phyloP scores from a whole-genome alignment of 148 eudicot species.

The Nepenthes mirabilis region DNA sequence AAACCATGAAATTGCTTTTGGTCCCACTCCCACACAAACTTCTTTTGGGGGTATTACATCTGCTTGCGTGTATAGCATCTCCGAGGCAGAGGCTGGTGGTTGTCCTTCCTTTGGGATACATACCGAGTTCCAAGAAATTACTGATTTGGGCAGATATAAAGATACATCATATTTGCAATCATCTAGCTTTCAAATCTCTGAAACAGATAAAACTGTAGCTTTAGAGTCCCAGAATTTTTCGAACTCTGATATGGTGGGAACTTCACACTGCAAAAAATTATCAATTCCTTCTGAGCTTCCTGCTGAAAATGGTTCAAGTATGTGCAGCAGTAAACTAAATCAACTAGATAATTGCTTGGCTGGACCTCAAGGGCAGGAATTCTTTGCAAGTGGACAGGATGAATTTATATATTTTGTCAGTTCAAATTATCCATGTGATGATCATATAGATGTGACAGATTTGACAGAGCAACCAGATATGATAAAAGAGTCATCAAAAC shows the following conservation, averaged over 20 bases:
- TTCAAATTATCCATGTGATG: constrained; percentile 13
- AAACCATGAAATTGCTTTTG: constrained; percentile 21
- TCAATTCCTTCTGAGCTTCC: constrained; percentile 20
- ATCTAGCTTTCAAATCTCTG: constrained; percentile 33
- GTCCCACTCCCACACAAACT: constrained; percentile 18
- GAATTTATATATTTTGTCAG: constrained; percentile 19
- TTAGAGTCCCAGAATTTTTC: constrained; percentile 22
- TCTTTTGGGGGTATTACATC: constrained; percentile 13
- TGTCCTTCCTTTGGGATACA: constrained; percentile 14
- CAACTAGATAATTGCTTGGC: not conserved
- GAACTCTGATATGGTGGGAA: constrained; percentile 19
- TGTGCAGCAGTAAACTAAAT: not conserved
- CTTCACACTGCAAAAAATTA: constrained; percentile 23
- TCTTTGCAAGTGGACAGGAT: constrained; percentile 18
- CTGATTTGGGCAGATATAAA: constrained; percentile 21
- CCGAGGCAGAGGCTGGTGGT: constrained; percentile 16
- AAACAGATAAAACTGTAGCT: constrained; percentile 17
- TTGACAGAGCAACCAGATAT: constrained; percentile 21
- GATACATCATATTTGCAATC: constrained; percentile 6
- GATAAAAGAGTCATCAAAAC: constrained; percentile 20
- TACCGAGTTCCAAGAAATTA: constrained; percentile 10
- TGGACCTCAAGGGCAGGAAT: constrained; percentile 27
- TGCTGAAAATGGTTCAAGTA: constrained; percentile 15
- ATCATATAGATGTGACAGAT: constrained; percentile 14
- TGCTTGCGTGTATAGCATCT: constrained; percentile 18